Conservation (phyloP, 371 early-diverging fungal species). For the Batkoa obscura region DNA sequence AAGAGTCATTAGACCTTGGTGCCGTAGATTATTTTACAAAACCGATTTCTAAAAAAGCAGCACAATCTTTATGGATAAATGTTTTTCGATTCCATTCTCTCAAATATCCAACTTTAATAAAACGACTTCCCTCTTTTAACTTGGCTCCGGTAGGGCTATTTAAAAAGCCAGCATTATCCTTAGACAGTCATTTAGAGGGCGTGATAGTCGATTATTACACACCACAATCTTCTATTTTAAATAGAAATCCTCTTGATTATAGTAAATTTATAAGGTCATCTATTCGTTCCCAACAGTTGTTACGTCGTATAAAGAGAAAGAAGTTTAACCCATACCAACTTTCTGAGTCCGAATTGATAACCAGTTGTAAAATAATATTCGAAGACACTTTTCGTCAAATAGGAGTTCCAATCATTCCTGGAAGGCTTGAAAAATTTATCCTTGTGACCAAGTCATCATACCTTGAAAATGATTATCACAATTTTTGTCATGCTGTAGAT, state of each 20-base stretch:
- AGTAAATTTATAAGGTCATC: background rate
- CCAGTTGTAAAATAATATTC: background rate
- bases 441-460: background rate
- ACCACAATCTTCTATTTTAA: background rate
- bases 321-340: conserved; percentile 2
- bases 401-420: background rate
- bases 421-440: background rate
- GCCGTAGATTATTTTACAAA: conserved; percentile 1
- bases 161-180: background rate
- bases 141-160: background rate
- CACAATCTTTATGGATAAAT: background rate
- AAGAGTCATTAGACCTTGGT: background rate
- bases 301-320: background rate
- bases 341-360: background rate
- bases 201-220: background rate
- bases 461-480: conserved; percentile 50
- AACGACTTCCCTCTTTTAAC: background rate
- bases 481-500: conserved; percentile 70
- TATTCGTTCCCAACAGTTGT: background rate
- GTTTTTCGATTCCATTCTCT: background rate
- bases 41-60: background rate
- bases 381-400: background rate
- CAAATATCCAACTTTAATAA: background rate
- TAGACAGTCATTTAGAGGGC: background rate
- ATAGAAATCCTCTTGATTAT: background rate